These are phyloP conservation scores for Annona cherimola DNA, from an alignment of 164 flowering plant species.

Conservation along the genomic window DNA sequence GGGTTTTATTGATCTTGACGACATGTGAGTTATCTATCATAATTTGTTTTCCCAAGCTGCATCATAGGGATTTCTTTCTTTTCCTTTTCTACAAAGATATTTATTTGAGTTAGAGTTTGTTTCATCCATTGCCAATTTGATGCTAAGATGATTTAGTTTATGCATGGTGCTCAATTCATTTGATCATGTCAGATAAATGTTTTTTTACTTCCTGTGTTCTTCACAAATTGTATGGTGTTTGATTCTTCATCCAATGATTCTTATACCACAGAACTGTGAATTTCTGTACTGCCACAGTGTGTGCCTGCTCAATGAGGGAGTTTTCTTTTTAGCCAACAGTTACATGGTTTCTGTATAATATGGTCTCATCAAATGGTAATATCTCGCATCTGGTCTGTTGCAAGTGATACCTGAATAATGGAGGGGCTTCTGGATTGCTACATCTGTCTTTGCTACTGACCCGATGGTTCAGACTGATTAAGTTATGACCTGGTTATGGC, in stretches of 20 bases:
- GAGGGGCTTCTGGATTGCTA: constrained; percentile 3
- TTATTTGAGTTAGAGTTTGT: neutral
- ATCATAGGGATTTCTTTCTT: neutral
- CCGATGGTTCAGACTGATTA: neutral
- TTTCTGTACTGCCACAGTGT: neutral
- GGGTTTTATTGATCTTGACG: constrained; percentile 85
- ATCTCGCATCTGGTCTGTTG: neutral
- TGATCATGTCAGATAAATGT: neutral
- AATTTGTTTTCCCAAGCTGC: neutral
- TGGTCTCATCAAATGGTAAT: constrained; percentile 12
- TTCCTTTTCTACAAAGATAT: neutral
- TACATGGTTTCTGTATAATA: constrained; percentile 8
- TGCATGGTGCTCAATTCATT: neutral
- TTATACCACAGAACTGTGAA: neutral
- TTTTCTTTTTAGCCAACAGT: constrained; percentile 8
- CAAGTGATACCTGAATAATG: constrained; percentile 8
- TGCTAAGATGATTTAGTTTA: neutral
- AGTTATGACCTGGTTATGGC: constrained; percentile 3
- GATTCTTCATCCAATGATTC: neutral
- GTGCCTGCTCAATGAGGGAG: neutral
- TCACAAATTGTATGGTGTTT: neutral
- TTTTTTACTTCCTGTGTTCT: neutral
- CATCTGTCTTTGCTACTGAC: neutral
- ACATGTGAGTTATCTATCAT: constrained; percentile 66
- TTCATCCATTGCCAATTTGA: neutral